Conservation (phyloP, 2,329 filamentous ascomycete genomes). For the Sclerotinia trifoliorum region DNA sequence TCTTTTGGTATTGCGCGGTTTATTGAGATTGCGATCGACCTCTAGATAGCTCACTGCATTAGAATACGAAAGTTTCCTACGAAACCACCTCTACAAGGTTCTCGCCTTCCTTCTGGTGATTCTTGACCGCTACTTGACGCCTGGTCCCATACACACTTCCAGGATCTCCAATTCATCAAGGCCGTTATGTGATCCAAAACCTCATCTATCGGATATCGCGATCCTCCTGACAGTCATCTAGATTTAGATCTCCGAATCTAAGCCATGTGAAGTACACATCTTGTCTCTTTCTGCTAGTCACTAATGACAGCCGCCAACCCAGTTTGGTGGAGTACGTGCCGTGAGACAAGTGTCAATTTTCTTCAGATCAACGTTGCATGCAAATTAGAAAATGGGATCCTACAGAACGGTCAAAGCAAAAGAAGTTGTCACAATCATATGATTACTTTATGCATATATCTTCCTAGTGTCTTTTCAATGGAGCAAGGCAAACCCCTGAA, state of each 20-base stretch:
- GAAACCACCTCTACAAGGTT: background rate
- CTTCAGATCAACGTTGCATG: conserved; percentile 19
- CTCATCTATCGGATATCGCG: conserved; percentile 1
- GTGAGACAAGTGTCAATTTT: conserved; percentile 13
- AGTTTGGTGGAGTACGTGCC: background rate
- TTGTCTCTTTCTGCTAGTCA: background rate
- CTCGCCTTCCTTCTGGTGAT: background rate
- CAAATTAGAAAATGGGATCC: background rate
- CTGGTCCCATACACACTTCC: background rate
- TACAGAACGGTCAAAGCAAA: background rate
- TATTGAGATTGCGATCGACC: conserved; percentile 7
- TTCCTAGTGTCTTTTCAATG: background rate
- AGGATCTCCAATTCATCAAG: conserved; percentile 1
- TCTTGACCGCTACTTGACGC: conserved; percentile 8
- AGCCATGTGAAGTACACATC: conserved; percentile 10
- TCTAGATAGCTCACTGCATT: conserved; percentile 13
- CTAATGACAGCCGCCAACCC: background rate
- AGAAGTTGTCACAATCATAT: conserved; percentile 7
- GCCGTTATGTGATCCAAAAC: conserved; percentile 8
- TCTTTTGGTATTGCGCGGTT: background rate
- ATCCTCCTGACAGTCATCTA: conserved; percentile 18
- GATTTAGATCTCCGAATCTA: conserved; percentile 19
- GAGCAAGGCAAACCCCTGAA: conserved; percentile 9
- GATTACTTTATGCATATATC: conserved; percentile 4
- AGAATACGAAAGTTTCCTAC: conserved; percentile 12